A percentile compares a stretch with the other conserved stretches of the same genome.
Evolutionary conservation across 257 asterid species (phyloP).

Genomic region (Penstemon newberryi): DNA sequence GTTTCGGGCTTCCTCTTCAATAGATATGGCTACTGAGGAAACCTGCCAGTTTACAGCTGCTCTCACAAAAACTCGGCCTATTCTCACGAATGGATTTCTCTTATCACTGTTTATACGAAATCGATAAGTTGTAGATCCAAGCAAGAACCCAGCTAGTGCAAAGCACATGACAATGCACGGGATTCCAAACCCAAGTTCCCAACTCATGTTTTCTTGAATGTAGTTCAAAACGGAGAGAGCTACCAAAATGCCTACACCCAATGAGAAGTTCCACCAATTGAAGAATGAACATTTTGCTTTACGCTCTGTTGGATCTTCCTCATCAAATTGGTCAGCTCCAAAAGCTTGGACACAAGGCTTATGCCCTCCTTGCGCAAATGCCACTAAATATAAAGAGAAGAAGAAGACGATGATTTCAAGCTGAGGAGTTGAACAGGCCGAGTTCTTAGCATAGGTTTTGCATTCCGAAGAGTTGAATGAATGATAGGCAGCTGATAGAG

Average conservation of each 20-base stretch:
- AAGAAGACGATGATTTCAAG: constrained; percentile 38
- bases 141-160: constrained; percentile 34
- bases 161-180: constrained; percentile 49
- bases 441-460: constrained; percentile 15
- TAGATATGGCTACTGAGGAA: not conserved
- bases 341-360: constrained; percentile 48
- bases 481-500: constrained; percentile 40
- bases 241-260: constrained; percentile 29
- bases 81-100: constrained; percentile 37
- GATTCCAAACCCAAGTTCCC: constrained; percentile 68
- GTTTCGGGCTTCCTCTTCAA: constrained; percentile 26
- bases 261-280: constrained; percentile 54
- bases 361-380: constrained; percentile 51
- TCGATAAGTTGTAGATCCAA: constrained; percentile 49
- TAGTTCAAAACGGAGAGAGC: constrained; percentile 42
- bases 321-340: constrained; percentile 63
- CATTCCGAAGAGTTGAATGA: constrained; percentile 33
- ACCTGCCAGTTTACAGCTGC: constrained; percentile 30
- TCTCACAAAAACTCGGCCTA: constrained; percentile 35
- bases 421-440: constrained; percentile 31
- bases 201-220: constrained; percentile 54
- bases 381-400: constrained; percentile 43
- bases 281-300: constrained; percentile 54
- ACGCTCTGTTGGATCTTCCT: constrained; percentile 37
- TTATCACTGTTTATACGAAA: constrained; percentile 21